Evolutionary conservation across 2,329 filamentous ascomycete genomes (phyloP).

Genomic region (Xylaria sp.): DNA sequence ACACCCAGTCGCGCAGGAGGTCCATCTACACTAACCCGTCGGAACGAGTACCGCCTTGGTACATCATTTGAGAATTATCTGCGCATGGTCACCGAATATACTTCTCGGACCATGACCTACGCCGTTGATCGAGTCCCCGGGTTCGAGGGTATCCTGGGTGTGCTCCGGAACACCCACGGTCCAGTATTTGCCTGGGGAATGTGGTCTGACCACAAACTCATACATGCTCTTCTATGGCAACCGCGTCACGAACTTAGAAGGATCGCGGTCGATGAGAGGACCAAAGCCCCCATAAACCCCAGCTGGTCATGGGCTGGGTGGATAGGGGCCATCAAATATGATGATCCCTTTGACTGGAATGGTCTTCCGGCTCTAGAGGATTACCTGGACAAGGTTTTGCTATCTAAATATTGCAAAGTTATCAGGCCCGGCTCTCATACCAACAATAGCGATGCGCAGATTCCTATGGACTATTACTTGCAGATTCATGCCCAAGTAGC

Average conservation of each 20-base stretch:
- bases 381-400: background rate
- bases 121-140: too few species aligned
- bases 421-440: background rate
- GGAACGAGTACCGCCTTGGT: too few species aligned
- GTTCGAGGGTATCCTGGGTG: background rate
- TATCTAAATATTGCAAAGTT: background rate
- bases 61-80: too few species aligned
- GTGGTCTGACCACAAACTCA: too few species aligned
- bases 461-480: background rate
- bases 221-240: constrained; percentile 6
- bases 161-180: background rate
- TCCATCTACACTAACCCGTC: too few species aligned
- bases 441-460: background rate
- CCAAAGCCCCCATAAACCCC: background rate
- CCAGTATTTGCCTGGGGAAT: too few species aligned
- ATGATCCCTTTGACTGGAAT: constrained; percentile 1
- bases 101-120: too few species aligned
- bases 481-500: background rate
- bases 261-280: background rate
- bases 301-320: constrained; percentile 11
- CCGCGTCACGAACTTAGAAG: background rate
- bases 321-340: constrained; percentile 4
- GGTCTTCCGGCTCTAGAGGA: background rate
- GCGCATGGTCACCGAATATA: too few species aligned
- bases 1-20: too few species aligned